Evolutionary conservation across 306 rosid species (phyloP).

Genomic region (Rubus idaeus): DNA sequence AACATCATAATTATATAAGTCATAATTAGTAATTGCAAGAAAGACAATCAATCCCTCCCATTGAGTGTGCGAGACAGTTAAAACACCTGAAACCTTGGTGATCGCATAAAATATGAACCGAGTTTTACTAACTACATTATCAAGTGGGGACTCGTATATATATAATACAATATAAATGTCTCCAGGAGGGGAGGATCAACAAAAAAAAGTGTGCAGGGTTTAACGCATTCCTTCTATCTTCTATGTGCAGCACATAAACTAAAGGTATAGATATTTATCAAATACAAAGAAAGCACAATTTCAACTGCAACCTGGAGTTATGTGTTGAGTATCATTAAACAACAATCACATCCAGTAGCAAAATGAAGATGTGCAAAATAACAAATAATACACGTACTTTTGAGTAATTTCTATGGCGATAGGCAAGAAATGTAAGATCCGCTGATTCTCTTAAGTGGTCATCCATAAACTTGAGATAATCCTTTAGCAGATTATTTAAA

Average conservation of each 20-base stretch:
- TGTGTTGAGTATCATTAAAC: slow-evolving; percentile 20
- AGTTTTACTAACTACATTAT: neutral
- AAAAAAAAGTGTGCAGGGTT: neutral
- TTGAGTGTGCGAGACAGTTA: neutral
- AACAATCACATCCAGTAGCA: slow-evolving; percentile 24
- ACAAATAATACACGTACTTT: slow-evolving; percentile 49
- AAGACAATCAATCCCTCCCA: neutral
- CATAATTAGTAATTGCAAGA: neutral
- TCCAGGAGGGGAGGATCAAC: neutral
- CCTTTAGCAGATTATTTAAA: slow-evolving; percentile 65
- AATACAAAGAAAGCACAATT: neutral
- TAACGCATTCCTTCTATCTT: neutral
- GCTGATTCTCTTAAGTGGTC: slow-evolving; percentile 98
- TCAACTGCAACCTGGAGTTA: neutral
- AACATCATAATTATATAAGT: neutral
- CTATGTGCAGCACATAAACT: neutral
- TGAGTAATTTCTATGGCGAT: slow-evolving; percentile 92
- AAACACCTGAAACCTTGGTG: neutral
- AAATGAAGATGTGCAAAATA: neutral
- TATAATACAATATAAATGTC: neutral
- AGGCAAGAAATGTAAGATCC: slow-evolving; percentile 89
- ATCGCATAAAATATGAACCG: neutral
- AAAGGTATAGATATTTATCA: neutral
- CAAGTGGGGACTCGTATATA: neutral
- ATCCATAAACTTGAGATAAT: slow-evolving; percentile 94